Conservation (phyloP, 2,329 filamentous ascomycete species). For the Botrytis sinoallii region DNA sequence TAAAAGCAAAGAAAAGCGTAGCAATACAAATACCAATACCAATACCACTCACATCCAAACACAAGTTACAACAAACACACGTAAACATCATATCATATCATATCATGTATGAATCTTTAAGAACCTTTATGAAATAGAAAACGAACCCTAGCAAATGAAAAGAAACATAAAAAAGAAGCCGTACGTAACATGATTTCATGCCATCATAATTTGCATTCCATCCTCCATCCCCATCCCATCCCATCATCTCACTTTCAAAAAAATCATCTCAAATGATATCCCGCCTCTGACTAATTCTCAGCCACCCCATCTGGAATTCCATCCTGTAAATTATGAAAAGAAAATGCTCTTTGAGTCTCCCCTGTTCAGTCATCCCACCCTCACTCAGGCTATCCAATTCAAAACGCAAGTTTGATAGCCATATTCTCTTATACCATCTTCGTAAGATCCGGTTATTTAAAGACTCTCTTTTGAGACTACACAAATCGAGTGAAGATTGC, state of each 20-base stretch:
- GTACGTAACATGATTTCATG: constrained; percentile 15
- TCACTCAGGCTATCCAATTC: constrained; percentile 8
- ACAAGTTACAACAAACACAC: background rate
- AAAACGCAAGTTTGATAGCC: constrained; percentile 7
- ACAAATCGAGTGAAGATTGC: constrained; percentile 4
- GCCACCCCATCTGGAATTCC: background rate
- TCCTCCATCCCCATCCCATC: background rate
- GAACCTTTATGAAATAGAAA: constrained; percentile 1
- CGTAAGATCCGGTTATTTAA: background rate
- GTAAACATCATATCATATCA: background rate
- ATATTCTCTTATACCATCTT: background rate
- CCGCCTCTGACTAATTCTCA: background rate
- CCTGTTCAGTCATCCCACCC: background rate
- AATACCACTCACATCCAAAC: background rate
- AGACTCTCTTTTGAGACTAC: background rate
- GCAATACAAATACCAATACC: background rate
- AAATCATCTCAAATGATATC: constrained; percentile 10
- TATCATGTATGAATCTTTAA: background rate
- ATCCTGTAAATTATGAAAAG: constrained; percentile 13
- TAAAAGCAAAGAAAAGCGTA: background rate
- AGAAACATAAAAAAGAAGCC: background rate
- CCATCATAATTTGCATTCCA: constrained; percentile 16
- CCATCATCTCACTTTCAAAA: constrained; percentile 2
- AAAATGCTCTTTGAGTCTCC: background rate
- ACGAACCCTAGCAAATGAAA: background rate